Evolutionary conservation across 2,329 filamentous ascomycete species (phyloP), one percentile per base, ranked within the genome.

Genomic region (Aspergillus candidus): DNA sequence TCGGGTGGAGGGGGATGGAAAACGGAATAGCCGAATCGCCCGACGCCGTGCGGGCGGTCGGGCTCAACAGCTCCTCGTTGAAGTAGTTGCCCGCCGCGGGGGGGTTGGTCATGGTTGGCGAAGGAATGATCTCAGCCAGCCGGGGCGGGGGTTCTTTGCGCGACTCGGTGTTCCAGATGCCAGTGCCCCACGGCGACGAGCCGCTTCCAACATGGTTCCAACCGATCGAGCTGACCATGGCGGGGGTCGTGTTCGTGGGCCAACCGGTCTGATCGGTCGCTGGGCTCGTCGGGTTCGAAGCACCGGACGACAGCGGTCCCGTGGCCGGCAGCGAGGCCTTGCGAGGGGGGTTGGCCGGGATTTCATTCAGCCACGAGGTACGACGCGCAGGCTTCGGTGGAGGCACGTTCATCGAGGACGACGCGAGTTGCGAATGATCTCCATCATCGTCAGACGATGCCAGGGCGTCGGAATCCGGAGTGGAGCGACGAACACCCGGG

Each of bases 361-460:
- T 84, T 57, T 95, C 90, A 61, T 89, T 91, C 47, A 95, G 71
- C 87, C 89, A 95, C 32, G 88, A 94, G 36, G 86, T 78, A 51
- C 88, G 80, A 43, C 87, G 80, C 18, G 77, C 77, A 37, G 84
- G 79, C 56, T 83, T 86, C 39, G 67, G 54, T 70, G 76, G 39
- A 71, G 76, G 55, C 72, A 78, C 43, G 65, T 60, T 47, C 63
- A 62, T 57, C 67, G 69, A 56, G 74, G 74, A 51, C 69, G 69
- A 57, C 61, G 66, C 45, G 77, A 79, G 72, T 35, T 74, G 74
- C 53, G 78, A 75, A 61, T 81, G 76, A 48, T 95, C 86, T 45
- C 74, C 77, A 66, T 98, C 93, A 65, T 97, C 93, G 65, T 97
- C 93, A 11, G 90, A 96, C 54, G 91, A 97, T 41, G 86, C 89